Base-by-base conservation (phyloP, 2,329 filamentous ascomycete genomes). In the Akanthomyces uredinophilus region DNA sequence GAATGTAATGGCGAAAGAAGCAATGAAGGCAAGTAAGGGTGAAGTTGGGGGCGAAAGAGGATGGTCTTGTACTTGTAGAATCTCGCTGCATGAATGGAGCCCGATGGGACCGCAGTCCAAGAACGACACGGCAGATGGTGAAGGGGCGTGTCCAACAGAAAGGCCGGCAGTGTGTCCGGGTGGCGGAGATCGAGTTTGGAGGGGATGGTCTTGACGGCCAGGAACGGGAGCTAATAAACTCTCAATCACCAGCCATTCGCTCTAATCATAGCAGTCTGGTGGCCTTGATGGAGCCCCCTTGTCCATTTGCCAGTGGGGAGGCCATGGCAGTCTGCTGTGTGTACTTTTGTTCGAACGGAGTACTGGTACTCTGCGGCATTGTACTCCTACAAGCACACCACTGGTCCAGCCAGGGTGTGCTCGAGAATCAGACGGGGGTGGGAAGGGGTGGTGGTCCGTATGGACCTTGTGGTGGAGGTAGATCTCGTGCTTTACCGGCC, bases 121-220 rank as follows among this genome's bases (percentile, higher is more conserved):
- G 53, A 57, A 44, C 61, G 61, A 62, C 61, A 62, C 54, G 61
- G 61, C 61, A 62, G 54, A 62, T 62, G 54, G 47, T 47, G 61
- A 58, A 58, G 61, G 61, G 61, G 61, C 61, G 61, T 62, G 61
- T 50, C 54, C 54, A 58, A 50, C 55, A 77, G 75, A 58, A 76
- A 74, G 69, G 73, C 77, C 79, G 79, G 80, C 76, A 81, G 74
- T 80, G 77, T 76, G 70, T 73, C 70, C 74, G 74, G 73, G 75
- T 58, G 61, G 61, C 61, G 61, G 61, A 62, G 61, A 62, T 62
- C 61, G 61, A 53, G 61, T 47, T 58, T 62, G 61, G 60, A 52
- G 69, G 71, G 70, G 70, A 68, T 68, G 69, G 72, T 69, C 72
- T 72, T 72, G 69, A 72, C 71, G 68, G 69, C 73, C 71, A 75